A percentile compares a stretch with the other conserved stretches of the same genome.
phyloP scores from a whole-genome alignment of 2,329 filamentous ascomycete species.

The Karstenula rhodostoma region DNA sequence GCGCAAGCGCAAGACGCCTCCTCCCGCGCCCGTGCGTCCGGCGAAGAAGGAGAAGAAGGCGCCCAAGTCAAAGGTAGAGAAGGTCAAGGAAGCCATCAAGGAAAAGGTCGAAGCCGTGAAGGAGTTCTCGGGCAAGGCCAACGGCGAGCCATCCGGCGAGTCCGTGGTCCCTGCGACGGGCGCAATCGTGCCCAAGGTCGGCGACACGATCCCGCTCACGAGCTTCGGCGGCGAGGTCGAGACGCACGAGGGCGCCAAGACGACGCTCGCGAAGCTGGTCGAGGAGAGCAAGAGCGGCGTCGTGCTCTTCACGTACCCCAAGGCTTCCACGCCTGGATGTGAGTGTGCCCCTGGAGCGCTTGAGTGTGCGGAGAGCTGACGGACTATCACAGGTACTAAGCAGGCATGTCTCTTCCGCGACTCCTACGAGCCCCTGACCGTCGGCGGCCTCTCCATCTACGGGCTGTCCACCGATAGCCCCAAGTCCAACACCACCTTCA shows the following conservation, averaged over 20 bases:
- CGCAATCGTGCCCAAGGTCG: conserved; percentile 48
- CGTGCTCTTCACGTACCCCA: conserved; percentile 94
- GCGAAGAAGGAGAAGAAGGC: conserved; percentile 60
- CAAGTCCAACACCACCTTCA: conserved; percentile 92
- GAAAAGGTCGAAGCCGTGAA: conserved; percentile 42
- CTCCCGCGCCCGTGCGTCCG: conserved; percentile 57
- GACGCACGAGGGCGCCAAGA: conserved; percentile 83
- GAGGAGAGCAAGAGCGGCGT: conserved; percentile 85
- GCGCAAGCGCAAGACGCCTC: conserved; percentile 68
- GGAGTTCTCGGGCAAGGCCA: conserved; percentile 31
- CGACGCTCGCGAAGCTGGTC: conserved; percentile 80
- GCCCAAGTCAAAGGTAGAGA: conserved; percentile 45
- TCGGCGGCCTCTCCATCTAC: conserved; percentile 84
- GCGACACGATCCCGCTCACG: conserved; percentile 62
- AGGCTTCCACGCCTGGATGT: conserved; percentile 94
- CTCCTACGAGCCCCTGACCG: conserved; percentile 76
- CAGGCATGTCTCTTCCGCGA: conserved; percentile 96
- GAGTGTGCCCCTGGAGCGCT: conserved; percentile 54
- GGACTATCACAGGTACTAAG: conserved; percentile 73
- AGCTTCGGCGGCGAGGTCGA: conserved; percentile 75
- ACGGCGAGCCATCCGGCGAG: conserved; percentile 36
- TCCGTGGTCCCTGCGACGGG: conserved; percentile 24
- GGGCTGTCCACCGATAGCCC: conserved; percentile 87
- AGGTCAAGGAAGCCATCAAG: conserved; percentile 42
- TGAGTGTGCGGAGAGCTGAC: conserved; percentile 21